These are phyloP conservation scores for Bryopsis sp. DNA, from an alignment of 139 green algal species.

Conservation along the genomic window DNA sequence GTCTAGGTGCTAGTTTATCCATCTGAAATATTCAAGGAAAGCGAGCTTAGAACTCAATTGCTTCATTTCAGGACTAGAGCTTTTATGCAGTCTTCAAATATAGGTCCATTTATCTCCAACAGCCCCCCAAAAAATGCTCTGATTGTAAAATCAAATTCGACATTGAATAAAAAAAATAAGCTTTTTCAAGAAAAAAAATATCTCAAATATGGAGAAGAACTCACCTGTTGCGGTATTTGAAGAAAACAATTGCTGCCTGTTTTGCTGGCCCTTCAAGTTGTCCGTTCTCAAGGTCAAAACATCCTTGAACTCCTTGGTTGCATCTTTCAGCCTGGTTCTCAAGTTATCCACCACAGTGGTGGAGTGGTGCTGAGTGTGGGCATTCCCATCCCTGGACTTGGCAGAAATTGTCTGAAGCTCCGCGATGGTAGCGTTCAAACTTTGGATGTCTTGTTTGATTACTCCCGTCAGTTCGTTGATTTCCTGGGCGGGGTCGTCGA, in stretches of 20 bases:
- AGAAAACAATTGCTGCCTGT: conserved; percentile 80
- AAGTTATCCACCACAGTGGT: conserved; percentile 84
- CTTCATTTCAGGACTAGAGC: too few relatives aligned
- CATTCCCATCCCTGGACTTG: neutral
- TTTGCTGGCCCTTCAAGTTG: conserved; percentile 71
- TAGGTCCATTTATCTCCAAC: too few relatives aligned
- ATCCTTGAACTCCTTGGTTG: conserved; percentile 88
- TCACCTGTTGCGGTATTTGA: conserved; percentile 14
- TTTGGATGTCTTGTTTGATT: conserved; percentile 84
- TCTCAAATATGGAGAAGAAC: too few relatives aligned
- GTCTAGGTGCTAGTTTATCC: too few relatives aligned
- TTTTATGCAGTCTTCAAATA: too few relatives aligned
- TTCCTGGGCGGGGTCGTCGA: conserved; percentile 90
- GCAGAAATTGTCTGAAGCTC: conserved; percentile 49
- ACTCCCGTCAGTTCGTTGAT: conserved; percentile 85
- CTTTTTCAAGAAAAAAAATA: neutral
- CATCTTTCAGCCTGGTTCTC: conserved; percentile 64
- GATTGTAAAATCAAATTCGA: neutral
- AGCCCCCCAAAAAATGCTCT: neutral
- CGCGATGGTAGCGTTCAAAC: conserved; percentile 67
- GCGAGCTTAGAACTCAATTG: too few relatives aligned
- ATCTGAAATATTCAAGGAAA: too few relatives aligned
- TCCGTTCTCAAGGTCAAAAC: conserved; percentile 88
- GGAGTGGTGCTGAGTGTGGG: conserved; percentile 56
- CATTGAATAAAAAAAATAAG: neutral